Evolutionary conservation across 768 basidiomycete species (phyloP), one percentile per base, ranked within the genome.

Genomic region (Leccinum rimulosum): DNA sequence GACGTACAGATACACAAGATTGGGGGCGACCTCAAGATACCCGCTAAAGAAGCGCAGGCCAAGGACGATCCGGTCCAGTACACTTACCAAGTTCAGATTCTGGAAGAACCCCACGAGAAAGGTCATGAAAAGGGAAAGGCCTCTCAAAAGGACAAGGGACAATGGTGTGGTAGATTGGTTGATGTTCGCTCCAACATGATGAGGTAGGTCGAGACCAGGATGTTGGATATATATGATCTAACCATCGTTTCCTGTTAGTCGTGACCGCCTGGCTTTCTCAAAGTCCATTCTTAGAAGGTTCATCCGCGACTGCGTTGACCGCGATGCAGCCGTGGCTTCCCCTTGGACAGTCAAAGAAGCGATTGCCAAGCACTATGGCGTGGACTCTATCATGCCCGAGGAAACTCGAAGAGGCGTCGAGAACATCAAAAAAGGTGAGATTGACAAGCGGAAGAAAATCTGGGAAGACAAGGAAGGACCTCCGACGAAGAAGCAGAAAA

Each of bases 211-310:
- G n/a, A 57, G 45, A 14, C 57, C 59, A 36, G 55, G 45, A 27
- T 15, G 19, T 50, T 49, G 52, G 43, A 51, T 55, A 33, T 50
- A 36, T 52, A 36, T 38, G 36, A 50, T 31, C 58, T 60, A 33
- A 50, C 59, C 38, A 14, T 45, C 40, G 53, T 30, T 49, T 58
- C 56, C 19, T 55, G 19, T 38, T 59, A 98, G 95, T 68, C 95
- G 97, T 60, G 97, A 99, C 73, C 91, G 95, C 54, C 80, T 96
- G 19, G 87, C 93, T 19, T 98, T 98, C 75, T 96, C 94, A 30
- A 98, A 98, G 74, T 95, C 95, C 17, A 96, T 98, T 66, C 84
- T 99, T 30, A 92, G 95, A 63, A 89, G 95, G 15, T 98, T 96
- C 75, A 91, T 99, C 58, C 88, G 93, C 61, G 97, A 98, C 69